These are phyloP conservation scores for Cyanidioschyzon merolae DNA, from an alignment of 23 red algal genomes.

Conservation along the genomic window DNA sequence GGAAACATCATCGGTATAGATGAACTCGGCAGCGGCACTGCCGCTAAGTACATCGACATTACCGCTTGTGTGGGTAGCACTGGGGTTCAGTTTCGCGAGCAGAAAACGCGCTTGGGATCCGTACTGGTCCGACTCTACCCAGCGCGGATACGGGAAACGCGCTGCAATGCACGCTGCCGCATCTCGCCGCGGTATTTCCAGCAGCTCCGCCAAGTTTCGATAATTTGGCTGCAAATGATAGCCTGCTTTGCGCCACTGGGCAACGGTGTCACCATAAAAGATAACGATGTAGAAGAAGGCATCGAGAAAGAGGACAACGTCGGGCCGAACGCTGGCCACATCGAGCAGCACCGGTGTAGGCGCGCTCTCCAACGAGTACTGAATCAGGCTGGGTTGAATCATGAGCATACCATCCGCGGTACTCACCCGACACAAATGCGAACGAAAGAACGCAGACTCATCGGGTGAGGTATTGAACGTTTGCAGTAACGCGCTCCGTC, in stretches of 20 bases:
- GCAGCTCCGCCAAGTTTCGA: constrained; percentile 54
- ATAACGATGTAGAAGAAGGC: constrained; percentile 98
- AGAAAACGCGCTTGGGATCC: constrained; percentile 89
- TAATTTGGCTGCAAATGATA: constrained; percentile 76
- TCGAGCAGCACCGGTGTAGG: constrained; percentile 89
- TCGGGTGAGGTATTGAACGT: constrained; percentile 91
- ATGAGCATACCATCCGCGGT: constrained; percentile 77
- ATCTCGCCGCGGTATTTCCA: constrained; percentile 78
- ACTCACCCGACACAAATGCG: constrained; percentile 85
- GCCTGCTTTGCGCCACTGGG: constrained; percentile 84
- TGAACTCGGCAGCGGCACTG: constrained; percentile 39
- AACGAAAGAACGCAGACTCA: constrained; percentile 84
- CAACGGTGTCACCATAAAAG: constrained; percentile 64
- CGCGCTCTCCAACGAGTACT: constrained; percentile 56
- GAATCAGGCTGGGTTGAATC: constrained; percentile 93
- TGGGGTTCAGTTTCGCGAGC: constrained; percentile 94
- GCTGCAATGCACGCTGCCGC: constrained; percentile 65
- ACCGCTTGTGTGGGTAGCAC: constrained; percentile 64
- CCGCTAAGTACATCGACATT: constrained; percentile 35
- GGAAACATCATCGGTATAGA: constrained; percentile 93
- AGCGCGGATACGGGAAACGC: constrained; percentile 89
- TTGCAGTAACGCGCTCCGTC: constrained; percentile 79
- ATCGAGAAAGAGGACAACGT: constrained; percentile 75
- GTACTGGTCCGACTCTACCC: constrained; percentile 84
- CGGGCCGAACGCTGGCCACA: constrained; percentile 60